Evolutionary conservation across 208 protist genomes (phyloP).

Genomic region (Acanthamoeba triangularis): DNA sequence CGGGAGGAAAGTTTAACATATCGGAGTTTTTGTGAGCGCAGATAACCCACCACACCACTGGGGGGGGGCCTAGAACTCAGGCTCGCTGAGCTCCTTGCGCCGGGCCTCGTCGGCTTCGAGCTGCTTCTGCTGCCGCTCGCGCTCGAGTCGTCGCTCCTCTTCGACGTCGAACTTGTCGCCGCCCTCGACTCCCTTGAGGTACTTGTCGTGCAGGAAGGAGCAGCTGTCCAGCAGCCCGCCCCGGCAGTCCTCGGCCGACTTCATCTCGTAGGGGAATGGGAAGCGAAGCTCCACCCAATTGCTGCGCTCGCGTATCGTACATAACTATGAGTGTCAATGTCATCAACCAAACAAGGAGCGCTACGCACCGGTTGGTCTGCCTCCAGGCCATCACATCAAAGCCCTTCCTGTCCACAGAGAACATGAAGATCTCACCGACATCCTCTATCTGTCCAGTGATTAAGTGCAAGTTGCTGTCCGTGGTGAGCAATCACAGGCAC

Average conservation of each 20-base stretch:
- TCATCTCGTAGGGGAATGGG: conserved; percentile 71
- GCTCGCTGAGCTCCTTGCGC: background rate
- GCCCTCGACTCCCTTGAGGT: conserved; percentile 8
- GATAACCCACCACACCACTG: too few relatives aligned
- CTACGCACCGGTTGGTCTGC: conserved; percentile 36
- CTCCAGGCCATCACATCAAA: conserved; percentile 72
- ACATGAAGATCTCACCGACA: conserved; percentile 71
- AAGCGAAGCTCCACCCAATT: conserved; percentile 58
- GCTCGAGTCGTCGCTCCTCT: background rate
- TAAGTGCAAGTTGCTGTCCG: background rate
- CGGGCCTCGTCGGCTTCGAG: background rate
- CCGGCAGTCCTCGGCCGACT: conserved; percentile 49
- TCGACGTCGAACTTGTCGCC: conserved; percentile 22
- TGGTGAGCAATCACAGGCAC: background rate
- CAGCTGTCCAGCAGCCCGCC: conserved; percentile 56
- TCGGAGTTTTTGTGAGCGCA: too few relatives aligned
- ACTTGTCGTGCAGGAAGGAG: conserved; percentile 60
- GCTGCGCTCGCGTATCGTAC: background rate
- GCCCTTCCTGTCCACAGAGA: conserved; percentile 33
- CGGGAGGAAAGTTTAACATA: background rate
- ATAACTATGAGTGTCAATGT: too few relatives aligned
- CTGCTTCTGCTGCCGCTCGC: background rate
- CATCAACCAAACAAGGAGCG: background rate
- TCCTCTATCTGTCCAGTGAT: background rate
- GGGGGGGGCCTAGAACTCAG: background rate